phyloP scores from a whole-genome alignment of 192 early-diverging fungal genomes.

The Coemansia asiatica region DNA sequence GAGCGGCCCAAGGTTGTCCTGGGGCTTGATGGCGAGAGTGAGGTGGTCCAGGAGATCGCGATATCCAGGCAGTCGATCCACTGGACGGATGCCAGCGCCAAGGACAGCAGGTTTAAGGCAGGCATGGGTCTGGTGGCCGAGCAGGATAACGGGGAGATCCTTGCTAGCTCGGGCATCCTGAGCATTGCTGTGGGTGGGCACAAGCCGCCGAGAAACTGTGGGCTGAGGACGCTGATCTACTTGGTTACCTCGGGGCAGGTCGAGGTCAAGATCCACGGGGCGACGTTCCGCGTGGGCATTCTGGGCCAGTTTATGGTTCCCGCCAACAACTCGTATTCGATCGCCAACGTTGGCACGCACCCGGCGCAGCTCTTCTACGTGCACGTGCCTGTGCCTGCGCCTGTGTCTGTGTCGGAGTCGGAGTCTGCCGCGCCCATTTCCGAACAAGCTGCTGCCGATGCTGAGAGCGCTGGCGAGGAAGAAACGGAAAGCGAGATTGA shows the following conservation, averaged over 20 bases:
- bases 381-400: neutral
- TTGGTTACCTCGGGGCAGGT: slow-evolving; percentile 44
- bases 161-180: slow-evolving; percentile 28
- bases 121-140: slow-evolving; percentile 28
- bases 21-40: slow-evolving; percentile 15
- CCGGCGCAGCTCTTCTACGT: slow-evolving; percentile 48
- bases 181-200: slow-evolving; percentile 30
- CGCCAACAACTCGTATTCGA: slow-evolving; percentile 31
- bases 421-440: neutral
- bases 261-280: slow-evolving; percentile 29
- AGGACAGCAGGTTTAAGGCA: slow-evolving; percentile 24
- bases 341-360: slow-evolving; percentile 48
- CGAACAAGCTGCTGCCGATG: neutral
- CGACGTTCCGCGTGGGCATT: slow-evolving; percentile 32
- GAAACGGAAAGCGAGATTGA: neutral
- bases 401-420: too few relatives aligned
- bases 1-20: slow-evolving; percentile 15
- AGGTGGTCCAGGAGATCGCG: slow-evolving; percentile 15
- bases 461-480: neutral
- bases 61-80: slow-evolving; percentile 38
- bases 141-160: slow-evolving; percentile 11
- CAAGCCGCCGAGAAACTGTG: slow-evolving; percentile 31
- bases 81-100: slow-evolving; percentile 21
- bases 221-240: slow-evolving; percentile 24
- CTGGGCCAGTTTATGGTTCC: slow-evolving; percentile 48